These are phyloP conservation scores for Silene coronaria DNA, from an alignment of 179 eudicot species.

Conservation along the genomic window DNA sequence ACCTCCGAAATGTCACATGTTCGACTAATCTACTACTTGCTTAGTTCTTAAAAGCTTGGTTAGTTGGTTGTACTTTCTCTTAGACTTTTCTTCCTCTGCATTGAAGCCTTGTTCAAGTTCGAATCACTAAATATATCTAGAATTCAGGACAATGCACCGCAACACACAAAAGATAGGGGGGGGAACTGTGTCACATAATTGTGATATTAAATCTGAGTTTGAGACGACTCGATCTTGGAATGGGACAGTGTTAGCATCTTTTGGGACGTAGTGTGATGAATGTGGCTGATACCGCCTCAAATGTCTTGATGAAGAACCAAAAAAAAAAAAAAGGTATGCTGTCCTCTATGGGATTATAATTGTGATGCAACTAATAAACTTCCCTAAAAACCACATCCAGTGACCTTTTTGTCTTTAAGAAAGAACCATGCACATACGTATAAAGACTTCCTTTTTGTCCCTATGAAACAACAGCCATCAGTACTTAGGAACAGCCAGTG, in stretches of 20 bases:
- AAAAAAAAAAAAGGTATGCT: not conserved
- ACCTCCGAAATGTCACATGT: not conserved
- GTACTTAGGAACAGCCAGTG: conserved; percentile 3
- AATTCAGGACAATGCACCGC: not conserved
- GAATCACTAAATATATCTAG: not conserved
- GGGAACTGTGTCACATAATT: not conserved
- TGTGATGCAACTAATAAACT: not conserved
- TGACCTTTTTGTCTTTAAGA: conserved; percentile 15
- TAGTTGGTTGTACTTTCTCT: not conserved
- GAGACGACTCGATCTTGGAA: not conserved
- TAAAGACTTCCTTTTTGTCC: conserved; percentile 22
- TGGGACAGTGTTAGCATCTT: not conserved
- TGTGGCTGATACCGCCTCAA: not conserved
- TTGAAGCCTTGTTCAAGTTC: not conserved
- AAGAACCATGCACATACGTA: not conserved
- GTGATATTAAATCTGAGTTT: not conserved
- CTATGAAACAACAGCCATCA: not conserved
- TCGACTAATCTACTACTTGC: not conserved
- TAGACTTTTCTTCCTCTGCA: not conserved
- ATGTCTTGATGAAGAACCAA: not conserved
- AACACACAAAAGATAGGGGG: not conserved
- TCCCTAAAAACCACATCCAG: conserved; percentile 3
- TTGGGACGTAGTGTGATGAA: no score
- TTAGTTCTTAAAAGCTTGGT: not conserved
- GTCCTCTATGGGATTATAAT: not conserved